phyloP scores from a whole-genome alignment of 108 stramenopile genomes.

The Cyclotella kingstonii region DNA sequence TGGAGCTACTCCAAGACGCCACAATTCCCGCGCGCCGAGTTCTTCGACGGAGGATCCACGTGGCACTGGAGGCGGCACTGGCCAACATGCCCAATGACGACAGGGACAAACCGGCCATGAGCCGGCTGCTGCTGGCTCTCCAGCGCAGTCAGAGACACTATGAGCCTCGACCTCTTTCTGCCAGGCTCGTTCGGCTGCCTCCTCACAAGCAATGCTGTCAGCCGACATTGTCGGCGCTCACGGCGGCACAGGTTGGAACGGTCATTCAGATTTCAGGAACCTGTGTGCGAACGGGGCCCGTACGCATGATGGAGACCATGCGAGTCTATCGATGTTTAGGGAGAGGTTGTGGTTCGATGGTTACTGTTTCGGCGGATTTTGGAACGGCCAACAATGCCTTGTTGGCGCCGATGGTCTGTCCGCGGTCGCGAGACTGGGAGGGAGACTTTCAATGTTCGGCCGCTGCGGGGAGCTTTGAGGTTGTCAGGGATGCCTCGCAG shows the following conservation, averaged over 20 bases:
- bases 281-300: constrained; percentile 83
- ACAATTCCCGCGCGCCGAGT: constrained; percentile 51
- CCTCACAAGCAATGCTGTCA: constrained; percentile 75
- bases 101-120: constrained; percentile 7
- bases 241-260: constrained; percentile 78
- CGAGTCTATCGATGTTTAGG: constrained; percentile 79
- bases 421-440: constrained; percentile 13
- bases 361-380: constrained; percentile 81
- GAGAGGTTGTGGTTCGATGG: constrained; percentile 68
- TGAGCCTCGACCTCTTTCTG: constrained; percentile 64
- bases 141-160: constrained; percentile 40
- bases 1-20: constrained; percentile 74
- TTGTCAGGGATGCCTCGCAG: constrained; percentile 46
- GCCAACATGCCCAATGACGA: background rate
- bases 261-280: constrained; percentile 94
- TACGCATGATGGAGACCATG: constrained; percentile 91
- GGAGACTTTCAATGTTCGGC: constrained; percentile 52
- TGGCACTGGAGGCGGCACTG: constrained; percentile 27
- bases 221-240: constrained; percentile 70
- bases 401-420: constrained; percentile 71
- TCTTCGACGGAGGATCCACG: constrained; percentile 22
- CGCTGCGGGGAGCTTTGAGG: constrained; percentile 63
- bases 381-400: constrained; percentile 86
- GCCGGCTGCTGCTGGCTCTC: constrained; percentile 8
- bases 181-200: constrained; percentile 88